phyloP scores from a whole-genome alignment of 2,329 filamentous ascomycete genomes.

The Fusarium nodosum region DNA sequence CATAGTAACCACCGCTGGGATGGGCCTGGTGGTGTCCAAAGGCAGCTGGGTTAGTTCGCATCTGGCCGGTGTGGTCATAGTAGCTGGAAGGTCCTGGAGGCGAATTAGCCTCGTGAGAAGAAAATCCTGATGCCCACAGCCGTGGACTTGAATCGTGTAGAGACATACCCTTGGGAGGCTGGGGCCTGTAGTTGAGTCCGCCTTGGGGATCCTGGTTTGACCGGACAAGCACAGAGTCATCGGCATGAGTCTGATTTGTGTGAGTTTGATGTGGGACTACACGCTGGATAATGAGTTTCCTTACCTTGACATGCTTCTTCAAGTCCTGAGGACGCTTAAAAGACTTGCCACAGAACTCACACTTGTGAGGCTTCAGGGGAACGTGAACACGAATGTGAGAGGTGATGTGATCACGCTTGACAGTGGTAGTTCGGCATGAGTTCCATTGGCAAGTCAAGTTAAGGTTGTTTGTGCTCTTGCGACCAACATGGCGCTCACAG shows the following conservation, averaged over 20 bases:
- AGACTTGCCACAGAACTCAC: constrained; percentile 97
- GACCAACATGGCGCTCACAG: constrained; percentile 96
- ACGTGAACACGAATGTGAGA: constrained; percentile 99
- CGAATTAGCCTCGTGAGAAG: constrained; percentile 59
- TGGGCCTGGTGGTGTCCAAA: constrained; percentile 72
- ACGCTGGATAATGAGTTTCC: constrained; percentile 19
- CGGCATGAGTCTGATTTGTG: constrained; percentile 80
- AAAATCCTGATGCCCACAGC: constrained; percentile 42
- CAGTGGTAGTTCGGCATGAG: constrained; percentile 93
- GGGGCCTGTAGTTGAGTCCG: constrained; percentile 68
- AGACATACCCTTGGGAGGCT: constrained; percentile 66
- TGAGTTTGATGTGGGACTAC: constrained; percentile 38
- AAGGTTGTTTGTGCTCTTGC: constrained; percentile 99
- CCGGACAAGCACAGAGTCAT: constrained; percentile 83
- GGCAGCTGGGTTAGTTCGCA: constrained; percentile 68
- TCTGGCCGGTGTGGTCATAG: constrained; percentile 75
- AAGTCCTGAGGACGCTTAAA: constrained; percentile 99
- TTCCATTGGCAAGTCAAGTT: constrained; percentile 98
- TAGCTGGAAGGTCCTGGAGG: constrained; percentile 67
- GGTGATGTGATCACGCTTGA: constrained; percentile 99
- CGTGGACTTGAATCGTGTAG: constrained; percentile 33
- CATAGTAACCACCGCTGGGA: constrained; percentile 67
- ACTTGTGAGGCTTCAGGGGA: constrained; percentile 99
- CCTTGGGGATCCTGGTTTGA: constrained; percentile 65
- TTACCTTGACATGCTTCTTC: constrained; percentile 97